A percentile compares a stretch with the other conserved stretches of the same genome.
Conservation (phyloP, 257 asterid genomes). For the Nicotiana undulata region DNA sequence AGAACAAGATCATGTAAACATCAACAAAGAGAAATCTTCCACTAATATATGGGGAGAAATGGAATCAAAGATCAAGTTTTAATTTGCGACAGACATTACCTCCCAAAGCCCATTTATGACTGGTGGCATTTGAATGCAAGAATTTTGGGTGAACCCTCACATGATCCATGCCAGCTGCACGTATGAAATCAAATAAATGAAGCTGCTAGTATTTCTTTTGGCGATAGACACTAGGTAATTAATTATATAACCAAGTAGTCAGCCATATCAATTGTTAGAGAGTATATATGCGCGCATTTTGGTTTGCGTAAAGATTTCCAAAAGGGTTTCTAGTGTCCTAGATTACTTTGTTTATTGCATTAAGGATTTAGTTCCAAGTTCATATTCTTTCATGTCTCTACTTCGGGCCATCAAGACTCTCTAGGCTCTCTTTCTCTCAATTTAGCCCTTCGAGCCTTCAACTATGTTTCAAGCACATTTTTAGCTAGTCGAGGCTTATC, state of each 20-base stretch:
- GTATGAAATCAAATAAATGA: background rate
- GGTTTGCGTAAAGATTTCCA: background rate
- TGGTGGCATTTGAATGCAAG: constrained; percentile 88
- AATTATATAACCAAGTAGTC: background rate
- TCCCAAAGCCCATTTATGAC: constrained; percentile 92
- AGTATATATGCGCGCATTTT: background rate
- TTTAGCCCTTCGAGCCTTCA: background rate
- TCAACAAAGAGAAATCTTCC: background rate
- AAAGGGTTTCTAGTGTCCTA: background rate
- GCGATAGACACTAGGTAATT: background rate
- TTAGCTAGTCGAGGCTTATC: background rate
- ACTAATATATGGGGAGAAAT: background rate
- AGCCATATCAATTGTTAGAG: background rate
- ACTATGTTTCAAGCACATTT: background rate
- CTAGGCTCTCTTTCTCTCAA: background rate
- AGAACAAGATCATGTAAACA: background rate
- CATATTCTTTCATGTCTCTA: background rate
- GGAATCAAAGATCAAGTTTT: background rate
- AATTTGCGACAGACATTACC: constrained; percentile 22
- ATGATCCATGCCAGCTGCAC: constrained; percentile 60
- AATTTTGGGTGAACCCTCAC: constrained; percentile 65
- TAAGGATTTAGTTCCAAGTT: background rate
- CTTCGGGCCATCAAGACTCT: background rate
- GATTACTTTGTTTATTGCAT: background rate
- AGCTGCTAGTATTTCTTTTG: background rate